phyloP scores from a whole-genome alignment of 2,329 filamentous ascomycete genomes.

The Metarhizium brunneum region DNA sequence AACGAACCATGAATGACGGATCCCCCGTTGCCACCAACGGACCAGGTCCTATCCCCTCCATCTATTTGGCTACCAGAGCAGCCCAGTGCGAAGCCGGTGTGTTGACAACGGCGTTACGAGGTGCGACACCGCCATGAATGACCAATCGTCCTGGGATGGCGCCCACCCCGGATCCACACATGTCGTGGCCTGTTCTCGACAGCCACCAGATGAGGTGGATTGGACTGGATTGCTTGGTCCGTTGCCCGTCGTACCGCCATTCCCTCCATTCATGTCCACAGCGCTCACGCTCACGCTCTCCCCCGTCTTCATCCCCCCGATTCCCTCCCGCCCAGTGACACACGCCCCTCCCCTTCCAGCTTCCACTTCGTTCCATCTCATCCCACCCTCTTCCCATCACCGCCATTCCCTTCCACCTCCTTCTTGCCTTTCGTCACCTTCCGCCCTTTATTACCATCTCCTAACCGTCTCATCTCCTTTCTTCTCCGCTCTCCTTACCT shows the following conservation, averaged over 20 bases:
- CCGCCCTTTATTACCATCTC: conserved; percentile 22
- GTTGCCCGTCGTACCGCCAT: conserved; percentile 6
- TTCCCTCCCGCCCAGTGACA: conserved; percentile 15
- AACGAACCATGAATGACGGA: neutral
- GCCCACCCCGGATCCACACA: conserved; percentile 1
- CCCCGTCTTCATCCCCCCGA: conserved; percentile 8
- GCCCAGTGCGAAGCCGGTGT: neutral
- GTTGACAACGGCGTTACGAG: neutral
- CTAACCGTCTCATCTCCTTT: conserved; percentile 16
- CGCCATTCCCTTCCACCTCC: conserved; percentile 23
- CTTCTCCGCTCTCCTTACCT: conserved; percentile 15
- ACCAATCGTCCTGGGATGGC: conserved; percentile 3
- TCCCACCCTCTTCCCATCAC: conserved; percentile 24
- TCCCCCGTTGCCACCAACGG: neutral
- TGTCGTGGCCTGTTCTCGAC: conserved; percentile 1
- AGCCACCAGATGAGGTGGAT: neutral
- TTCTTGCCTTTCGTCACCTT: conserved; percentile 17
- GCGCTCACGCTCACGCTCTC: neutral
- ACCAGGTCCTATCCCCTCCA: neutral
- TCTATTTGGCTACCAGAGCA: neutral
- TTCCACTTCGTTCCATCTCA: conserved; percentile 24
- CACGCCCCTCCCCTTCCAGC: conserved; percentile 16
- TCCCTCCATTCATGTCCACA: conserved; percentile 1
- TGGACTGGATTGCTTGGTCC: conserved; percentile 3
- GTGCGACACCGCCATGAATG: neutral